A percentile compares a stretch with the other conserved stretches of the same genome.
These are phyloP conservation scores for Metschnikowia similis DNA, from an alignment of 805 yeast genomes.

Conservation along the genomic window DNA sequence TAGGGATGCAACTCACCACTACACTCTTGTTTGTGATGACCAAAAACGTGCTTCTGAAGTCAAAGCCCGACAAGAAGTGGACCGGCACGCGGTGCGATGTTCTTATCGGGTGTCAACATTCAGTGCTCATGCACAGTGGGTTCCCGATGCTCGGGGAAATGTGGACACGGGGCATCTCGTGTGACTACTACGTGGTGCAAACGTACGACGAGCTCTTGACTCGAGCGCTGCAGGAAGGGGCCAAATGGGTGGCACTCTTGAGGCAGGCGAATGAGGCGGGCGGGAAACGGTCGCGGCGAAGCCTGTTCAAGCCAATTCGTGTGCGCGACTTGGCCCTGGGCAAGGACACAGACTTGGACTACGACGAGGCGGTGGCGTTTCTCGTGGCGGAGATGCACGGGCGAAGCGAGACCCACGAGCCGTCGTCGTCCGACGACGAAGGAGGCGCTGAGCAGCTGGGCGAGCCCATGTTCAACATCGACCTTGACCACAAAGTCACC, in stretches of 20 bases:
- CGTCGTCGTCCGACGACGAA: not conserved
- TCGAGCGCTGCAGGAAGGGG: constrained; percentile 64
- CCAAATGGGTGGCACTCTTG: constrained; percentile 71
- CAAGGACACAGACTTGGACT: constrained; percentile 68
- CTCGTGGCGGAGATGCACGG: constrained; percentile 24
- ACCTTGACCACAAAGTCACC: constrained; percentile 50
- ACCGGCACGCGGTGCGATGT: constrained; percentile 70
- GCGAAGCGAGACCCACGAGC: constrained; percentile 1
- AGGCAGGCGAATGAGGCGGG: constrained; percentile 53
- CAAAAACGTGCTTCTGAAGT: constrained; percentile 19
- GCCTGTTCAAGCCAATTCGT: constrained; percentile 69
- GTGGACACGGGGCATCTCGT: constrained; percentile 77
- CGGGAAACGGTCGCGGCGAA: constrained; percentile 31
- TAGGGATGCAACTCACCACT: constrained; percentile 79
- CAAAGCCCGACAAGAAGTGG: constrained; percentile 37
- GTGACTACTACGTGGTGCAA: constrained; percentile 49
- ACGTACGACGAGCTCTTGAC: constrained; percentile 59
- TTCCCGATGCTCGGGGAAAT: constrained; percentile 57
- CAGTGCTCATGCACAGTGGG: constrained; percentile 55
- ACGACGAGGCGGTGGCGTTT: constrained; percentile 53
- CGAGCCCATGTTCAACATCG: constrained; percentile 30
- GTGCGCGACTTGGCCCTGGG: constrained; percentile 58
- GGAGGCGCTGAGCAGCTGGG: constrained; percentile 10
- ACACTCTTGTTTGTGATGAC: constrained; percentile 34
- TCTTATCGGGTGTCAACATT: constrained; percentile 62